Base-by-base conservation (phyloP, 1,284 basidiomycete species). In the Tetrapyrgos nigripes region DNA sequence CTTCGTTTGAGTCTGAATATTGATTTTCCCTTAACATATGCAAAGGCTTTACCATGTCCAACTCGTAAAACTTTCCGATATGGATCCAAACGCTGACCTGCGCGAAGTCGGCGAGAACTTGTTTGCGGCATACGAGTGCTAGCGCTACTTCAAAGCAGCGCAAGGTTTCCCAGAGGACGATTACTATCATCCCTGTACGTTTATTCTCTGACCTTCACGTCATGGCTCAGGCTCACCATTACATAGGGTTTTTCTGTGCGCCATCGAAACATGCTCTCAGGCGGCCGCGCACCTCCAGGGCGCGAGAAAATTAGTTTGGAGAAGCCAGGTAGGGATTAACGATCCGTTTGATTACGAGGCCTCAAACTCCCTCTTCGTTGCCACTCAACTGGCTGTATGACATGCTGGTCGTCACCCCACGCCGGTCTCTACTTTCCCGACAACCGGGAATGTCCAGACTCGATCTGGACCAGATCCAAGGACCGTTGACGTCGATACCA, bases 111-210 rank as follows among this genome's bases (percentile, higher is more conserved):
- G 37, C 9, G 46, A 57, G 1, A 59, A 62, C 40, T 62, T 37
- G 29, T 50, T 37, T 27, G 52, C 64, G 40, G 66, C 70, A 1
- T 66, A 61, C 11, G 19, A 58, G 9, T 48, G n/a, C n/a, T n/a
- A n/a, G n/a, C n/a, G 21, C 17, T 73, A 74, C 50, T 14, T 62
- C 5, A 47, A 64, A 4, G 70, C 73, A 3, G 68, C 69, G 3
- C 26, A 21, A 24, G 58, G 24, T 28, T 68, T 63, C 55, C 67
- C 73, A 2, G 52, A 65, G 48, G 73, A 73, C 53, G 73, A 75
- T 50, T 70, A 73, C 37, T n/a, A 60, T 4, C 67, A 70, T 52
- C 51, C 64, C 9, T 70, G 73, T 72, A 61, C 13, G 62, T 57
- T 26, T 17, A 1, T 28, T 28, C 26, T 40, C n/a, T 26, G 17